These are phyloP conservation scores for Amniculicola lignicola DNA, from an alignment of 495 filamentous ascomycete genomes.

Conservation along the genomic window DNA sequence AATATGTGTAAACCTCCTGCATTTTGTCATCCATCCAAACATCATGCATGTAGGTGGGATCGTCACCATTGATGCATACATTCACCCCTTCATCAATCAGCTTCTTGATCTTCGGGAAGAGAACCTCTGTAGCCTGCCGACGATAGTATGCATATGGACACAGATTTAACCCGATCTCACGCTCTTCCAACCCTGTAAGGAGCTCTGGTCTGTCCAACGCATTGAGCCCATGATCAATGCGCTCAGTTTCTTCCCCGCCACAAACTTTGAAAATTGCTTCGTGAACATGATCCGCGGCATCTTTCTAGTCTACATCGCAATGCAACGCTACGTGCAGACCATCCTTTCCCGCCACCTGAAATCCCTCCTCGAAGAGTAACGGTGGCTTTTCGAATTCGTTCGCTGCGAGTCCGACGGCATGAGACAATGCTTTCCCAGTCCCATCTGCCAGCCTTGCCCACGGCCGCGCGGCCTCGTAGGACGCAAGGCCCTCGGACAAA, in stretches of 20 bases:
- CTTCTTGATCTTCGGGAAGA: constrained; percentile 44
- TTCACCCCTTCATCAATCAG: constrained; percentile 47
- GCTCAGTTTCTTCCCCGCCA: constrained; percentile 33
- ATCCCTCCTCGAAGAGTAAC: constrained; percentile 43
- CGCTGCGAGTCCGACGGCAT: constrained; percentile 43
- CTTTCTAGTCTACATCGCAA: constrained; percentile 47
- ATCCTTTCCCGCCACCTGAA: constrained; percentile 39
- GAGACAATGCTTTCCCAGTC: background rate
- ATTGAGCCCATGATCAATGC: constrained; percentile 49
- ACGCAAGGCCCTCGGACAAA: background rate
- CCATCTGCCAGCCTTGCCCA: background rate
- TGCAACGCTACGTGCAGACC: constrained; percentile 47
- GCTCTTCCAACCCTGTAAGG: constrained; percentile 36
- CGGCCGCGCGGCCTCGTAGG: background rate
- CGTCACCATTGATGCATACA: constrained; percentile 67
- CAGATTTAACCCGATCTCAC: constrained; percentile 44
- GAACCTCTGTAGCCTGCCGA: constrained; percentile 41
- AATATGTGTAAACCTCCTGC: constrained; percentile 42
- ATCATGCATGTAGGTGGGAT: constrained; percentile 48
- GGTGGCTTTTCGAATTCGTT: constrained; percentile 46
- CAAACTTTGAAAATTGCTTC: constrained; percentile 40
- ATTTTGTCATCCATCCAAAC: constrained; percentile 47
- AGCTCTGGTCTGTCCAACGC: constrained; percentile 39
- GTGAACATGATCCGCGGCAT: constrained; percentile 42
- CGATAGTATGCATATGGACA: constrained; percentile 48